These are phyloP conservation scores for Euphorbia pulcherrima DNA, from an alignment of 345 rosid genomes.

Conservation along the genomic window DNA sequence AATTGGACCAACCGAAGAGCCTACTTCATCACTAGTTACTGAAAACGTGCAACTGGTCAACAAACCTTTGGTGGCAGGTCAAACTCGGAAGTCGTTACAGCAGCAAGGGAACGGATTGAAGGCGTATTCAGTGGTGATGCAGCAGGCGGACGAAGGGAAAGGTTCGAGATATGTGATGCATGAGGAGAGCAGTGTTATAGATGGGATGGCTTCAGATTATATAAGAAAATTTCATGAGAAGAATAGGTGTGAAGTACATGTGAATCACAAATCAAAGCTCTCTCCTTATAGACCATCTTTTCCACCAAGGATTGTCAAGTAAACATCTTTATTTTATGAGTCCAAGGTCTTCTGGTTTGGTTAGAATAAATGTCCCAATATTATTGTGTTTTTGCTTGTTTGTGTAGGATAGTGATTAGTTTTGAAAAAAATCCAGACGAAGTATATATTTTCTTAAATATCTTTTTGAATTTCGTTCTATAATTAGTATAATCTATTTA, in stretches of 20 bases:
- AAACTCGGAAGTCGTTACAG: slow-evolving; percentile 27
- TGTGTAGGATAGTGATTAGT: background rate
- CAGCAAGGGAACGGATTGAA: slow-evolving; percentile 24
- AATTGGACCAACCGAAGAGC: slow-evolving; percentile 28
- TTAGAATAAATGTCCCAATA: background rate
- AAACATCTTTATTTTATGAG: background rate
- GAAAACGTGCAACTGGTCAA: slow-evolving; percentile 13
- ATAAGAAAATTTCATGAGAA: slow-evolving; percentile 46
- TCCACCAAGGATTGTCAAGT: slow-evolving; percentile 31
- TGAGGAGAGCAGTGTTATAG: slow-evolving; percentile 17
- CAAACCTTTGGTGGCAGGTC: slow-evolving; percentile 14
- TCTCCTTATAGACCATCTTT: slow-evolving; percentile 28
- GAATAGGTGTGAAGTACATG: slow-evolving; percentile 23
- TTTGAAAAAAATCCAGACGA: no score
- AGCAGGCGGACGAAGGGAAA: slow-evolving; percentile 33
- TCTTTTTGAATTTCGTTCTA: no score
- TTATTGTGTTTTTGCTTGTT: background rate
- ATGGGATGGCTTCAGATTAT: slow-evolving; percentile 36
- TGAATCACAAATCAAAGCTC: slow-evolving; percentile 10
- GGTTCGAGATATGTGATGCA: slow-evolving; percentile 18
- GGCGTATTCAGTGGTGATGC: slow-evolving; percentile 33
- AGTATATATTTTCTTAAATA: no score
- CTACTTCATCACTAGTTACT: slow-evolving; percentile 24
- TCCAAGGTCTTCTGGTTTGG: background rate
- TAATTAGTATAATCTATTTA: no score